Percentiles rank a stretch among this genome's conserved stretches.
These are phyloP conservation scores for Aspergillus amoenus DNA, from an alignment of 2,329 filamentous ascomycete species.

Conservation along the genomic window DNA sequence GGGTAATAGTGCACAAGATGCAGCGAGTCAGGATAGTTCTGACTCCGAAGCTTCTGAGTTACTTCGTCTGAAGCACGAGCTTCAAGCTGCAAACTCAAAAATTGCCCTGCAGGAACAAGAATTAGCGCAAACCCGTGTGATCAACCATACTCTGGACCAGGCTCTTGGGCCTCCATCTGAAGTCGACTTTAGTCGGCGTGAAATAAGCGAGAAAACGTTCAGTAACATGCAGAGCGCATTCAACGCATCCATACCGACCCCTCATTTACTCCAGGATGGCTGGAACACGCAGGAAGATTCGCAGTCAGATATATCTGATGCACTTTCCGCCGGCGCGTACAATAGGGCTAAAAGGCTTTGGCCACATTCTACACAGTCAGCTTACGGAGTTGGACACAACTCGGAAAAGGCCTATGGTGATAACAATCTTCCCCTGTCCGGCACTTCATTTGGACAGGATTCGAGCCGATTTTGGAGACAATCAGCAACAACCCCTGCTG, in stretches of 20 bases:
- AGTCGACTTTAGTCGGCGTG: constrained; percentile 48
- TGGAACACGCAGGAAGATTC: constrained; percentile 47
- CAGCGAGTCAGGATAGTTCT: constrained; percentile 12
- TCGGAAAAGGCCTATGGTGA: constrained; percentile 33
- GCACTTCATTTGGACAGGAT: constrained; percentile 26
- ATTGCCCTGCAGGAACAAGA: constrained; percentile 62
- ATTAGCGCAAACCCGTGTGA: constrained; percentile 59
- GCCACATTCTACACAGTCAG: constrained; percentile 25
- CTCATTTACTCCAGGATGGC: constrained; percentile 41
- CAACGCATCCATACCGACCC: constrained; percentile 49
- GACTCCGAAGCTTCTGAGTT: constrained; percentile 49
- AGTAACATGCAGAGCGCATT: constrained; percentile 53
- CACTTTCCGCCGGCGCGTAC: constrained; percentile 42
- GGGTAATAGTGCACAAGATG: constrained; percentile 10
- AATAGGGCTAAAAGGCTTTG: constrained; percentile 39
- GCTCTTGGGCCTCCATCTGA: constrained; percentile 56
- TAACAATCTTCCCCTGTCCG: constrained; percentile 17
- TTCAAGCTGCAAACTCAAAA: constrained; percentile 57
- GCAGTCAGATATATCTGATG: constrained; percentile 46
- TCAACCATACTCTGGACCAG: constrained; percentile 62
- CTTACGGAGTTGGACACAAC: constrained; percentile 28
- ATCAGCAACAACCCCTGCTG: constrained; percentile 20
- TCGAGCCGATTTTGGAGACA: constrained; percentile 32
- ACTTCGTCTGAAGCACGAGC: constrained; percentile 56
- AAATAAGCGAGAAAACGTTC: constrained; percentile 53